phyloP scores from a whole-genome alignment of 495 filamentous ascomycete genomes.

The Pyrenula massariospora region DNA sequence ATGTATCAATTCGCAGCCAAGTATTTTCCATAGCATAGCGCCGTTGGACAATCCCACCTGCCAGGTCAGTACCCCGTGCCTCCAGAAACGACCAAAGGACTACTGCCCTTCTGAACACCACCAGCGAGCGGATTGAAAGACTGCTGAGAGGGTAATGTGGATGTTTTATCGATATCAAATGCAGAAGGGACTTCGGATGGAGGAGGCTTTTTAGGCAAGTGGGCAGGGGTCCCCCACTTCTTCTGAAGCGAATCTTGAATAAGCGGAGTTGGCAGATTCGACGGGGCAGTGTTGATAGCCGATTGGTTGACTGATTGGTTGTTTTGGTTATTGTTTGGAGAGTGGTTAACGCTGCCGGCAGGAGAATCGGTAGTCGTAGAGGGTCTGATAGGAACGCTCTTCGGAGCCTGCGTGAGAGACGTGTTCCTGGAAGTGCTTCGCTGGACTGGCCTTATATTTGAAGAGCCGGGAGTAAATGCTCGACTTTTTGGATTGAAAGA shows the following conservation, averaged over 20 bases:
- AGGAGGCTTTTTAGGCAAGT: slow-evolving; percentile 42
- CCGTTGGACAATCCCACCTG: neutral
- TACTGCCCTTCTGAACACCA: neutral
- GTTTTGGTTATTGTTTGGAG: neutral
- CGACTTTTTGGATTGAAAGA: slow-evolving; percentile 90
- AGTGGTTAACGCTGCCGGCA: neutral
- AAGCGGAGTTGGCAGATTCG: slow-evolving; percentile 15
- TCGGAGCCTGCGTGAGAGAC: neutral
- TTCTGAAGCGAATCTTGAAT: neutral
- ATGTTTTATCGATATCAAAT: slow-evolving; percentile 23
- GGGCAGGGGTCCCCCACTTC: slow-evolving; percentile 44
- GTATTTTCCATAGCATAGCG: neutral
- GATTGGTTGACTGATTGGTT: slow-evolving; percentile 2
- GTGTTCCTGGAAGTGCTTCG: neutral
- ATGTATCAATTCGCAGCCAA: neutral
- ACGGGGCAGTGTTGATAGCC: slow-evolving; percentile 14
- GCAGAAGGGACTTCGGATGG: slow-evolving; percentile 38
- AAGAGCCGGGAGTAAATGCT: slow-evolving; percentile 62
- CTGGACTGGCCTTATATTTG: neutral
- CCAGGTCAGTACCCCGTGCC: neutral
- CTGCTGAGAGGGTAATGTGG: neutral
- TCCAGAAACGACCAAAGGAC: neutral
- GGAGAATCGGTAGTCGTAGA: slow-evolving; percentile 5
- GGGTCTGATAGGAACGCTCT: slow-evolving; percentile 15
- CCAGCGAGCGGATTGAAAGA: neutral